These are phyloP conservation scores for Scedosporium dehoogii DNA, from an alignment of 2,329 filamentous ascomycete genomes.

Conservation along the genomic window DNA sequence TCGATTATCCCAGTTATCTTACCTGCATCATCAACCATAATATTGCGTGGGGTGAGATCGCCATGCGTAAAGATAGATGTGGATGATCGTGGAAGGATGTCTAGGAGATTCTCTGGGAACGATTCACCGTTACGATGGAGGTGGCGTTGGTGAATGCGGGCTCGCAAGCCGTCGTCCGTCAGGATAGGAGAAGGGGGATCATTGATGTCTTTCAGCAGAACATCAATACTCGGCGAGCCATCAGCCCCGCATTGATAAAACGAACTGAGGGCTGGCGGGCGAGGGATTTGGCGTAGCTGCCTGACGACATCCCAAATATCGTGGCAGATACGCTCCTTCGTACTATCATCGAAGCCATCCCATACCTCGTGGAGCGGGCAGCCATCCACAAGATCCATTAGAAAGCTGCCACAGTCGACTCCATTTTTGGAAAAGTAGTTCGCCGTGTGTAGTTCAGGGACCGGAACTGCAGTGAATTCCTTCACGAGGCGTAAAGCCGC, in stretches of 20 bases:
- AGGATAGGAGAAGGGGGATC: background rate
- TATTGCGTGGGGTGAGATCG: conserved; percentile 12
- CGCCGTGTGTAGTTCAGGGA: background rate
- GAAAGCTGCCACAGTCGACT: background rate
- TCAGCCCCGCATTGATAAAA: background rate
- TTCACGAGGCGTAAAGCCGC: too few relatives aligned
- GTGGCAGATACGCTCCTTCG: too few relatives aligned
- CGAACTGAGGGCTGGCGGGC: background rate
- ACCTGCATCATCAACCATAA: conserved; percentile 11
- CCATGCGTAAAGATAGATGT: conserved; percentile 12
- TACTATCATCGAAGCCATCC: background rate
- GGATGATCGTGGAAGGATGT: conserved; percentile 1
- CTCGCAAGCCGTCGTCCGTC: background rate
- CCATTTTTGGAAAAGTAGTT: background rate
- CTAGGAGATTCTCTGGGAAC: background rate
- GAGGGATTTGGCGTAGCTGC: too few relatives aligned
- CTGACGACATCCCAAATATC: too few relatives aligned
- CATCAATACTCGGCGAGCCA: background rate
- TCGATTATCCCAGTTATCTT: conserved; percentile 11
- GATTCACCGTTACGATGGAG: background rate
- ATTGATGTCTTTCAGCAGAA: background rate
- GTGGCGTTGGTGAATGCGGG: background rate
- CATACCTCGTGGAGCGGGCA: background rate
- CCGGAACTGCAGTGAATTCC: background rate
- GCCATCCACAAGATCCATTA: background rate